Percentiles rank a stretch among this genome's conserved stretches.
These are phyloP conservation scores for Russula lepida DNA, from an alignment of 768 basidiomycete genomes.

Conservation along the genomic window DNA sequence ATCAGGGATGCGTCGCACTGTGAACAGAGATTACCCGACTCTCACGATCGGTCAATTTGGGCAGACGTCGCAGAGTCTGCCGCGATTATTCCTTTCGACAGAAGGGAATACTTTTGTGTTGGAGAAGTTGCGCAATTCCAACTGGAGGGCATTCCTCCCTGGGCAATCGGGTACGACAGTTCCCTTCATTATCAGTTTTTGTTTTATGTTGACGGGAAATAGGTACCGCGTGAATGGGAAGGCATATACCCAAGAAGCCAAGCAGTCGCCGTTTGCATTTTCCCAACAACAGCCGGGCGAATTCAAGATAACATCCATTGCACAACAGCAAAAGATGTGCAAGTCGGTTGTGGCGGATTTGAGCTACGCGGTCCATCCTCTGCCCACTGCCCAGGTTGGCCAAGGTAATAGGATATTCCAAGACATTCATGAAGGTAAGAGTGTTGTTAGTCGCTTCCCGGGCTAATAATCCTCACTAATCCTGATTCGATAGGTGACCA, in stretches of 20 bases:
- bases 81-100: slow-evolving; percentile 77
- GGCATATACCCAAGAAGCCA: slow-evolving; percentile 61
- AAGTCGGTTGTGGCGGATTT: slow-evolving; percentile 74
- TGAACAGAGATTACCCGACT: slow-evolving; percentile 61
- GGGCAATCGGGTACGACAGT: slow-evolving; percentile 66
- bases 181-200: background rate
- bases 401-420: slow-evolving; percentile 76
- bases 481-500: slow-evolving; percentile 55
- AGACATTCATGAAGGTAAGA: slow-evolving; percentile 80
- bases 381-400: slow-evolving; percentile 85
- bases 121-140: slow-evolving; percentile 89
- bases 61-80: slow-evolving; percentile 97
- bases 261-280: slow-evolving; percentile 78
- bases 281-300: slow-evolving; percentile 73
- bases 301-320: slow-evolving; percentile 80
- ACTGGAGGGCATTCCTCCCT: slow-evolving; percentile 88
- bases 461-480: background rate
- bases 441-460: background rate
- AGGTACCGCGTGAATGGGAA: slow-evolving; percentile 82
- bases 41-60: slow-evolving; percentile 55
- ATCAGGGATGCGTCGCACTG: slow-evolving; percentile 78
- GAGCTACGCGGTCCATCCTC: slow-evolving; percentile 61
- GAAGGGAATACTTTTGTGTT: slow-evolving; percentile 75
- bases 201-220: background rate
- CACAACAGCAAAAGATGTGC: slow-evolving; percentile 90